Evolutionary conservation across 108 stramenopile genomes (phyloP).

Genomic region (Nannochloropsis gaditana): DNA sequence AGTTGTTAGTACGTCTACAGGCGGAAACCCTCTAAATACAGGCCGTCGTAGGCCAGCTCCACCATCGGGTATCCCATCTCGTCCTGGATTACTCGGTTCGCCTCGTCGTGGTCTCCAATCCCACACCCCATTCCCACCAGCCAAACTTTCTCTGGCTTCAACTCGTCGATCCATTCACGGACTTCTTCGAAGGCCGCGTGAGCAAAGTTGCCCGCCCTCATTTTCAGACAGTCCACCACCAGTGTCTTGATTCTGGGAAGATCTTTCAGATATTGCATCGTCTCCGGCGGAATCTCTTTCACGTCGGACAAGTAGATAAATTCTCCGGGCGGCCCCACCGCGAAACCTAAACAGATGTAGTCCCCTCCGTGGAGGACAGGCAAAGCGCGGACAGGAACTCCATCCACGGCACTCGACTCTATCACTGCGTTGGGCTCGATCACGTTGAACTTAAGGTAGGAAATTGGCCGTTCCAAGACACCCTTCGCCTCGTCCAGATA

Average conservation of each 20-base stretch:
- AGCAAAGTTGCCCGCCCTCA: not conserved
- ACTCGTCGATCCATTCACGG: not conserved
- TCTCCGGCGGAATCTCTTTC: not conserved
- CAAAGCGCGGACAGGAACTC: not conserved
- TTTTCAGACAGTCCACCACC: not conserved
- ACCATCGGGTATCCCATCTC: slow-evolving; percentile 15
- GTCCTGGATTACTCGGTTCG: not conserved
- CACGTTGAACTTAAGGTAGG: slow-evolving; percentile 18
- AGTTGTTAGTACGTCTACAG: not conserved
- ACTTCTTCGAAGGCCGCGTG: not conserved
- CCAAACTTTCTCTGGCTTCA: slow-evolving; percentile 7
- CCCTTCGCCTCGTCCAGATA: slow-evolving; percentile 3
- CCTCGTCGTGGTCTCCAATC: not conserved
- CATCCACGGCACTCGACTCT: not conserved
- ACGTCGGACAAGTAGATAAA: slow-evolving; percentile 4
- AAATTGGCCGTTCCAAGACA: not conserved
- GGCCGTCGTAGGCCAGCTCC: not conserved
- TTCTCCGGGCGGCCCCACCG: not conserved
- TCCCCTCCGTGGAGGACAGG: not conserved
- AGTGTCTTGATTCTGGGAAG: not conserved
- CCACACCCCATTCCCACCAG: slow-evolving; percentile 19
- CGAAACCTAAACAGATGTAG: not conserved
- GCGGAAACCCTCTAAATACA: not conserved
- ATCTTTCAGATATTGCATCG: not conserved
- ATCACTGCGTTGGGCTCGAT: not conserved